Evolutionary conservation across 2,329 filamentous ascomycete species (phyloP).

Genomic region (Fusarium tanahbumbuense): DNA sequence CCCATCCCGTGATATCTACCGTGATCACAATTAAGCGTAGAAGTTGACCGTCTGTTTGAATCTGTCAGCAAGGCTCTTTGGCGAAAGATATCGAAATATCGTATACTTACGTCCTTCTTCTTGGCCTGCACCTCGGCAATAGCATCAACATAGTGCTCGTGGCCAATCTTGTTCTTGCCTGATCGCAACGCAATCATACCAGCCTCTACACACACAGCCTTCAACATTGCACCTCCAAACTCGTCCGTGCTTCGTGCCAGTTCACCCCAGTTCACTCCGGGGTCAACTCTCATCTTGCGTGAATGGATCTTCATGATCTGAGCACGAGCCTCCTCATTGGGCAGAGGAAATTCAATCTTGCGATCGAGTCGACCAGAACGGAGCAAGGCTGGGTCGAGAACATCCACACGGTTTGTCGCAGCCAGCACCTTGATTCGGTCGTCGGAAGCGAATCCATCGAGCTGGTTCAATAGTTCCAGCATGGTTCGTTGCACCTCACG

Average conservation of each 20-base stretch:
- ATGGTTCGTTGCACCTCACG: conserved; percentile 98
- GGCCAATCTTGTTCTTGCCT: conserved; percentile 95
- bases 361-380: conserved; percentile 92
- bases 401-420: conserved; percentile 93
- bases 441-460: conserved; percentile 97
- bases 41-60: conserved; percentile 66
- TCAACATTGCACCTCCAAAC: conserved; percentile 96
- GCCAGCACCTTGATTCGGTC: conserved; percentile 97
- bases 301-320: conserved; percentile 98
- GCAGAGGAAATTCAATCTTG: conserved; percentile 98
- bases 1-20: conserved; percentile 22
- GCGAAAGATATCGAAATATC: not conserved
- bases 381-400: conserved; percentile 89
- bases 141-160: conserved; percentile 98
- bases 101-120: conserved; percentile 83
- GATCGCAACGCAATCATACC: conserved; percentile 98
- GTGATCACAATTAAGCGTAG: conserved; percentile 56
- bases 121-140: conserved; percentile 95
- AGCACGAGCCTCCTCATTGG: conserved; percentile 96
- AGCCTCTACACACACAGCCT: conserved; percentile 98
- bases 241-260: conserved; percentile 96
- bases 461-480: conserved; percentile 97
- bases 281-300: conserved; percentile 96
- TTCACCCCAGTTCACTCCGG: conserved; percentile 94
- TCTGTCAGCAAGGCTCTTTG: conserved; percentile 25